Evolutionary conservation across 805 yeast species (phyloP), one percentile per base, ranked within the genome.

Genomic region (Candida lessepsii): DNA sequence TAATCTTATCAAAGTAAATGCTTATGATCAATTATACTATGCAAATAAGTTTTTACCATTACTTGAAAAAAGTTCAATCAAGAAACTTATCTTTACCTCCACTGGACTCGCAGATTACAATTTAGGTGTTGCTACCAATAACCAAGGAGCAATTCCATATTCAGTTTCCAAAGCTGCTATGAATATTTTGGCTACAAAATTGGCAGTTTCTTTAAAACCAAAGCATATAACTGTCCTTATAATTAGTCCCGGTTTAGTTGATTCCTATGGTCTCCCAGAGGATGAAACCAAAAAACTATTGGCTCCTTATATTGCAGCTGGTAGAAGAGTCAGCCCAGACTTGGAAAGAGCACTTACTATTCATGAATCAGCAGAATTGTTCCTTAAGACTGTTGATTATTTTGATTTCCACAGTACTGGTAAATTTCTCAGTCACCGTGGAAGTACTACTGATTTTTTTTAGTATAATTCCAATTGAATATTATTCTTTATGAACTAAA

Each of bases 121-220:
- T 3, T 24, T 17, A n/a, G 9, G 4, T 4, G n/a, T 29, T 21
- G 29, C 17, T 11, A 11, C 26, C 24, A 18, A 29, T 11, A 2
- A 35, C 16, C 25, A 9, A 7, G 9, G 6, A 3, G 9, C 7
- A 4, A 15, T 35, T 17, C 27, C 43, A 3, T 40, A 40, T 35
- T 19, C 43, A 4, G 21, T 20, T 11, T 40, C 43, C 3, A 40
- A 40, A 25, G 43, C 43, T 23, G 43, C 40, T 21, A 17, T 40
- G 25, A 35, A 34, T 19, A 19, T 35, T 10, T 11, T 40, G 3
- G 17, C 11, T 14, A 26, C 35, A 9, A 40, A 17, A 26, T 35
- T 13, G 4, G 43, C 43, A 11, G 29, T 19, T 17, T 14, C 36
- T 6, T 9, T 40, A 3, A 40, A 23, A 30, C 25, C 35, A 13